phyloP scores from a whole-genome alignment of 306 rosid species.

The Oemleria cerasiformis region DNA sequence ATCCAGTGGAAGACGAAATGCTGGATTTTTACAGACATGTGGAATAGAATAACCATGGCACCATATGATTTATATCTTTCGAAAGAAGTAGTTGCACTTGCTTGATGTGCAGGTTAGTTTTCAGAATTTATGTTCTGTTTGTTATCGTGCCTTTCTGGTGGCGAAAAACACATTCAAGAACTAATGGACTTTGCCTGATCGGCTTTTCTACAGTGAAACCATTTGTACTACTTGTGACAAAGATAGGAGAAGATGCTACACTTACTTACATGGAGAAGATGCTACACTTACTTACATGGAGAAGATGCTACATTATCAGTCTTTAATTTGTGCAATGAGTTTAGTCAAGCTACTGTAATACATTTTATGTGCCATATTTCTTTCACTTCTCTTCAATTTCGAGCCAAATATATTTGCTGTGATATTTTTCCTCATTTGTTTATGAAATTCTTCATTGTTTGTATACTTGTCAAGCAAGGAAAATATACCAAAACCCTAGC shows the following conservation, averaged over 20 bases:
- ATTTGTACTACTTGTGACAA: neutral
- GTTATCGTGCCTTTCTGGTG: neutral
- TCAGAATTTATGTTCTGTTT: neutral
- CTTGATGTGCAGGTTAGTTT: neutral
- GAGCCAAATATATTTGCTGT: neutral
- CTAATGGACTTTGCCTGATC: neutral
- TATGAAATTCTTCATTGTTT: neutral
- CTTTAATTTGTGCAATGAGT: neutral
- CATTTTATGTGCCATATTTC: neutral
- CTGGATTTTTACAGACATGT: constrained; percentile 54
- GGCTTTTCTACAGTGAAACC: neutral
- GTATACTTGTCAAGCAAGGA: neutral
- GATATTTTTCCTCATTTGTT: neutral
- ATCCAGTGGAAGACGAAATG: constrained; percentile 93
- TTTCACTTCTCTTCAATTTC: neutral
- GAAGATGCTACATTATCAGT: neutral
- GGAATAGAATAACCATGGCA: constrained; percentile 10
- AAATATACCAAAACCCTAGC: too few relatives aligned
- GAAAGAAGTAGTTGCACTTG: neutral
- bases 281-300: neutral
- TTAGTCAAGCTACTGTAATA: neutral
- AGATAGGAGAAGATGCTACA: neutral
- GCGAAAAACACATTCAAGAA: neutral
- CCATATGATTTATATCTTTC: constrained; percentile 19
- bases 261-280: neutral